Evolutionary conservation across 352 stramenopile species (phyloP).

Genomic region (Globisporangium emineosum): DNA sequence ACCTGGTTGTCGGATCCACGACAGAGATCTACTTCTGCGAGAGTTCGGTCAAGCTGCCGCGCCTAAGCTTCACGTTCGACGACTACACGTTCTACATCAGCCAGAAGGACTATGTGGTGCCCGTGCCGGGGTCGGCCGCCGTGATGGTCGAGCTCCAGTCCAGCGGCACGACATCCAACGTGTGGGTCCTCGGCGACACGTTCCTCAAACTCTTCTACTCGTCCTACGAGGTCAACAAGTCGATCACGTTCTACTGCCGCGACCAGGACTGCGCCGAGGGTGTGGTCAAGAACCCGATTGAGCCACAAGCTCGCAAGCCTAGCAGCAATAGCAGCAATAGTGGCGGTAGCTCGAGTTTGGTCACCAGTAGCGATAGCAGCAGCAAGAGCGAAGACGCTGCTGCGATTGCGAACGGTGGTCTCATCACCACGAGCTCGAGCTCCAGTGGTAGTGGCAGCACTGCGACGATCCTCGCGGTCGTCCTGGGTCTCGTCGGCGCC

Average conservation of each 20-base stretch:
- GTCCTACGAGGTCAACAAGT: conserved; percentile 58
- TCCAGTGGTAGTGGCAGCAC: conserved; percentile 19
- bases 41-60: conserved; percentile 40
- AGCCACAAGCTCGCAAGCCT: conserved; percentile 1
- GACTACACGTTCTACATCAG: conserved; percentile 57
- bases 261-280: conserved; percentile 37
- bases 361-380: neutral
- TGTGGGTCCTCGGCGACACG: conserved; percentile 69
- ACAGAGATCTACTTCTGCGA: conserved; percentile 54
- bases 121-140: conserved; percentile 24
- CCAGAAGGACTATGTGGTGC: conserved; percentile 51
- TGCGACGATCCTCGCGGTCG: conserved; percentile 33
- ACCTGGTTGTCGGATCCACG: neutral
- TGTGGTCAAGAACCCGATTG: conserved; percentile 11
- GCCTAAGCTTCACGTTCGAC: conserved; percentile 49
- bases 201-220: conserved; percentile 79
- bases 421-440: conserved; percentile 8
- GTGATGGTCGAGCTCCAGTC: conserved; percentile 41
- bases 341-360: neutral
- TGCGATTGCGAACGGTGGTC: conserved; percentile 14
- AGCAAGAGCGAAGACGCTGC: neutral
- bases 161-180: conserved; percentile 31
- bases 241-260: conserved; percentile 64
- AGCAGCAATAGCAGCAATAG: conserved; percentile 11
- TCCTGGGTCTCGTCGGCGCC: conserved; percentile 34